These are phyloP conservation scores for Trichoderma asperelloides DNA, from an alignment of 495 filamentous ascomycete genomes.

Conservation along the genomic window DNA sequence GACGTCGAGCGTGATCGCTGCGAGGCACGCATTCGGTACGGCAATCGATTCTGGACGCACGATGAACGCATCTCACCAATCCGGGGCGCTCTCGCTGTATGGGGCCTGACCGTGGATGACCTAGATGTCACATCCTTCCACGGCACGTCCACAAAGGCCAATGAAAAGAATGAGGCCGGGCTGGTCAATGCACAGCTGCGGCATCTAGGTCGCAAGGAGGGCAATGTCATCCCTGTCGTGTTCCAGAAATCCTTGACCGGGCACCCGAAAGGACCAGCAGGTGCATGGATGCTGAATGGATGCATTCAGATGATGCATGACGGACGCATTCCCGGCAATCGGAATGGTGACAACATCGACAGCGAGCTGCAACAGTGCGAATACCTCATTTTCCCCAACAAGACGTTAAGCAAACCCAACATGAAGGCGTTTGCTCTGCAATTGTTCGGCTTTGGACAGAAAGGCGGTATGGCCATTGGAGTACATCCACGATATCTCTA, in stretches of 20 bases:
- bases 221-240: slow-evolving; percentile 90
- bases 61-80: slow-evolving; percentile 89
- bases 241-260: slow-evolving; percentile 99
- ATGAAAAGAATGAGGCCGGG: slow-evolving; percentile 99
- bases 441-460: too few relatives aligned
- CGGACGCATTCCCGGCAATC: too few relatives aligned
- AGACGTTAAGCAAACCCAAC: too few relatives aligned
- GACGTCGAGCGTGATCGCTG: too few relatives aligned
- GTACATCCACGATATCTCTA: too few relatives aligned
- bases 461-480: too few relatives aligned
- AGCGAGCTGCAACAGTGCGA: too few relatives aligned
- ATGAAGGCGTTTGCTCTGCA: too few relatives aligned
- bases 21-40: too few relatives aligned
- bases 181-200: slow-evolving; percentile 93
- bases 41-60: slow-evolving; percentile 97
- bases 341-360: too few relatives aligned
- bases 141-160: slow-evolving; percentile 94
- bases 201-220: slow-evolving; percentile 90
- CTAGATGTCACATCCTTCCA: slow-evolving; percentile 95
- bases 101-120: slow-evolving; percentile 96
- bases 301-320: too few relatives aligned
- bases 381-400: too few relatives aligned
- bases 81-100: slow-evolving; percentile 88
- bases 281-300: slow-evolving; percentile 99
- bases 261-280: slow-evolving; percentile 97